Percentiles rank a stretch among this genome's conserved stretches.
phyloP scores from a whole-genome alignment of 345 rosid genomes.

The Sonneratia alba region DNA sequence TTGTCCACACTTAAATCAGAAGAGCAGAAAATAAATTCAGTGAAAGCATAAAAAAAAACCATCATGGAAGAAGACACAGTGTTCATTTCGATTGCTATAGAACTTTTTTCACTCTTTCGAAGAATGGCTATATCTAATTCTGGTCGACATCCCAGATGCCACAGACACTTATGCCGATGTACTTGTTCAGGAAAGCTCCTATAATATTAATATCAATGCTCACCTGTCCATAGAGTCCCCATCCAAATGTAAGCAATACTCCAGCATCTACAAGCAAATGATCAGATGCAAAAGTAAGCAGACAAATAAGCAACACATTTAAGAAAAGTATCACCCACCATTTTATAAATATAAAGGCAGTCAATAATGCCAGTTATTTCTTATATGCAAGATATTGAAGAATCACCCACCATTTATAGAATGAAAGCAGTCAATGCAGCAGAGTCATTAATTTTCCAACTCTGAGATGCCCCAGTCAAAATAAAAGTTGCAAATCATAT shows the following conservation, averaged over 20 bases:
- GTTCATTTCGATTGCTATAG: background rate
- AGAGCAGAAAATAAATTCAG: background rate
- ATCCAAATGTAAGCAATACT: slow-evolving; percentile 65
- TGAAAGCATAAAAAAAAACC: background rate
- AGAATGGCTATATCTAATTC: background rate
- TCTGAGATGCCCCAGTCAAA: background rate
- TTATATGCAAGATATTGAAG: too few species aligned
- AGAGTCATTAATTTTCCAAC: background rate
- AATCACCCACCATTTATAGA: too few species aligned
- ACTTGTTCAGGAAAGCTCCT: background rate
- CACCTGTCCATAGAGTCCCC: slow-evolving; percentile 94
- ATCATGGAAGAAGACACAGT: background rate
- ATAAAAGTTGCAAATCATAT: background rate
- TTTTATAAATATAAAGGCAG: background rate
- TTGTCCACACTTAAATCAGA: slow-evolving; percentile 60
- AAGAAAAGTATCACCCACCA: background rate
- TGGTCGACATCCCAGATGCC: background rate
- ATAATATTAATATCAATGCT: slow-evolving; percentile 5
- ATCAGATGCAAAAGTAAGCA: slow-evolving; percentile 7
- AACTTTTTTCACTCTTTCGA: background rate
- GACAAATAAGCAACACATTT: background rate
- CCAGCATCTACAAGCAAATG: slow-evolving; percentile 54
- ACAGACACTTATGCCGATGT: background rate
- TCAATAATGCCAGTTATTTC: too few species aligned
- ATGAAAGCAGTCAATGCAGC: background rate